Base-by-base conservation (phyloP, 805 yeast genomes). In the Candida maesae region DNA sequence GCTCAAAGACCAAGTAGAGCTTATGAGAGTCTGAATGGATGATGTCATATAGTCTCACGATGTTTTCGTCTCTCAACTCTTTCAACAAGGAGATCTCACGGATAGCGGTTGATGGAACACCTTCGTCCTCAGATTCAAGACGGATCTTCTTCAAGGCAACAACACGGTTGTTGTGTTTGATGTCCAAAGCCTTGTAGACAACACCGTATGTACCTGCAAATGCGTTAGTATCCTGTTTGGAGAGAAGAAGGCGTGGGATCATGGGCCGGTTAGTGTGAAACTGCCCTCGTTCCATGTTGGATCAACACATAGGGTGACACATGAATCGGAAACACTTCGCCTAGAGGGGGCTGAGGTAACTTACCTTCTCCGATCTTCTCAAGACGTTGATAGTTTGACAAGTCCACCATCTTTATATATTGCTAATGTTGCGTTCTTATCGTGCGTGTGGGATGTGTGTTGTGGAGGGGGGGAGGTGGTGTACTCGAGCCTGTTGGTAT, bases 71-170 rank as follows among this genome's bases (percentile, higher is more conserved):
- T 50, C 87, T 78, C 74, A 93, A 74, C 61, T 93, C 99, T 62
- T 93, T 91, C 64, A 93, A 74, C 34, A 93, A 72, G 2, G 98
- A 91, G 53, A 93, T 93, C 61, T 93, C 99, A 55, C 99, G 75
- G 44, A 93, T 93, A 6, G 99, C 98, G 0, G 99, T 93, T 2
- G 97, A 89, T 2, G 99, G 99, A 17, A 95, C 97, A 15, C 99
- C 99, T 63, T 93, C 99, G 63, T 88, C 95, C 63, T 93, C 99
- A 16, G 95, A 87, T 61, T 93, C 99, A 39, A 93, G 68, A 44
- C 98, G 78, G 62, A 93, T 95, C 66, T 93, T 95, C 64, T 93
- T 93, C 53, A 93, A 70, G 0, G 99, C 99, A 27, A 93, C 99
- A 33, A 89, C 78, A n/a, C 96, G 76, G 66, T 91, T 91, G 52